Evolutionary conservation across 2,329 filamentous ascomycete genomes (phyloP).

Genomic region (Exutisphaerella laricina): DNA sequence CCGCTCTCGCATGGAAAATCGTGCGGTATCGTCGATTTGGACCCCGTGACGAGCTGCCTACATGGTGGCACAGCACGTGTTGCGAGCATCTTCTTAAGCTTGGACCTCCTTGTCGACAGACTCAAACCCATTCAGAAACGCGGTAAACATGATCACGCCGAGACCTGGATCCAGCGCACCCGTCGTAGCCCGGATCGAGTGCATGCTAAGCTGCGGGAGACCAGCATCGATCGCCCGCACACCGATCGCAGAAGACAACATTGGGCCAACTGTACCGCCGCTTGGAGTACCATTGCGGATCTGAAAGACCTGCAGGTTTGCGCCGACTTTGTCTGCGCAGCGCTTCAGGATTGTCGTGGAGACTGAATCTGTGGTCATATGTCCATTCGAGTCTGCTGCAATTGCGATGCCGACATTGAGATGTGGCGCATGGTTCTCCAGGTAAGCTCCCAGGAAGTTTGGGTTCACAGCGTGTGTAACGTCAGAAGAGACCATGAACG

Average conservation of each 20-base stretch:
- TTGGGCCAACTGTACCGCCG: constrained; percentile 92
- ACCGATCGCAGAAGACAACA: constrained; percentile 74
- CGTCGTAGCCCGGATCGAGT: constrained; percentile 83
- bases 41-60: too few relatives aligned
- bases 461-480: constrained; percentile 93
- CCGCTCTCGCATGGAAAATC: too few relatives aligned
- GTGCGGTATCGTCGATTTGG: too few relatives aligned
- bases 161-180: constrained; percentile 80
- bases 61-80: too few relatives aligned
- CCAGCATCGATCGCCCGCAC: constrained; percentile 81
- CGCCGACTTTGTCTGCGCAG: constrained; percentile 67
- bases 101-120: constrained; percentile 73
- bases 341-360: constrained; percentile 74
- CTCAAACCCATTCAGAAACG: constrained; percentile 82
- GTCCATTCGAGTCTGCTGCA: constrained; percentile 77
- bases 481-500: constrained; percentile 86
- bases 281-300: constrained; percentile 87
- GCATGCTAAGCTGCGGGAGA: constrained; percentile 90
- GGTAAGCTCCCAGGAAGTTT: constrained; percentile 80
- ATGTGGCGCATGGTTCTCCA: constrained; percentile 76
- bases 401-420: constrained; percentile 84
- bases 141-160: constrained; percentile 82
- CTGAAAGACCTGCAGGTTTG: constrained; percentile 79
- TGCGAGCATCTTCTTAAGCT: too few relatives aligned
- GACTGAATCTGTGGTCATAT: constrained; percentile 92